These are phyloP conservation scores for Solanum medicagineum DNA, from an alignment of 257 asterid species.

Conservation along the genomic window DNA sequence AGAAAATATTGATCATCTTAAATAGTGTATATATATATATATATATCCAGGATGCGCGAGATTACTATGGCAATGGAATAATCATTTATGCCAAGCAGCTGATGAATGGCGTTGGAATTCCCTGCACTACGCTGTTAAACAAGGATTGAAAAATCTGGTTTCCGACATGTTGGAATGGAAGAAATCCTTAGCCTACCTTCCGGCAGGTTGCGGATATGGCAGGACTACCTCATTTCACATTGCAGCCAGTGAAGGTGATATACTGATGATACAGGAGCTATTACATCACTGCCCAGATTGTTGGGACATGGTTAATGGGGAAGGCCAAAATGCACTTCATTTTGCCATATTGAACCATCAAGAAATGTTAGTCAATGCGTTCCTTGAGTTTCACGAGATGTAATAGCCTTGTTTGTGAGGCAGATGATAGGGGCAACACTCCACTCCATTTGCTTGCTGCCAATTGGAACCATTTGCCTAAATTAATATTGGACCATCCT, in stretches of 20 bases:
- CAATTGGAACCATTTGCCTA: accelerated
- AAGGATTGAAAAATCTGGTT: background rate
- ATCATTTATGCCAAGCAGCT: background rate
- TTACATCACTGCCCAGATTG: background rate
- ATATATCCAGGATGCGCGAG: background rate
- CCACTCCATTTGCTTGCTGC: background rate
- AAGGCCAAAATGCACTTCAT: background rate
- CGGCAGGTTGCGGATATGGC: background rate
- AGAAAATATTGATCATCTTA: too few species aligned
- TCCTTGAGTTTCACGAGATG: too few species aligned
- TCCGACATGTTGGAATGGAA: background rate
- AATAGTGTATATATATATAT: too few species aligned
- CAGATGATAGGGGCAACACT: background rate
- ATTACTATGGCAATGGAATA: background rate
- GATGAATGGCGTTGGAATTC: background rate
- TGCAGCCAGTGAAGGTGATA: background rate
- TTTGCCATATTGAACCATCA: background rate
- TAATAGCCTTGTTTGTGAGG: background rate
- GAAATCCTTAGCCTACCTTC: background rate
- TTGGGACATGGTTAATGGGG: background rate
- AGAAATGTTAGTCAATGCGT: too few species aligned
- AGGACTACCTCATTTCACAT: background rate
- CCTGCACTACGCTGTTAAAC: background rate
- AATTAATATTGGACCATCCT: background rate
- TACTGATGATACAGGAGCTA: background rate